Percentiles rank a stretch among this genome's conserved stretches.
Conservation (phyloP, 2,329 filamentous ascomycete species). For the Microcyclospora tardicrescens region DNA sequence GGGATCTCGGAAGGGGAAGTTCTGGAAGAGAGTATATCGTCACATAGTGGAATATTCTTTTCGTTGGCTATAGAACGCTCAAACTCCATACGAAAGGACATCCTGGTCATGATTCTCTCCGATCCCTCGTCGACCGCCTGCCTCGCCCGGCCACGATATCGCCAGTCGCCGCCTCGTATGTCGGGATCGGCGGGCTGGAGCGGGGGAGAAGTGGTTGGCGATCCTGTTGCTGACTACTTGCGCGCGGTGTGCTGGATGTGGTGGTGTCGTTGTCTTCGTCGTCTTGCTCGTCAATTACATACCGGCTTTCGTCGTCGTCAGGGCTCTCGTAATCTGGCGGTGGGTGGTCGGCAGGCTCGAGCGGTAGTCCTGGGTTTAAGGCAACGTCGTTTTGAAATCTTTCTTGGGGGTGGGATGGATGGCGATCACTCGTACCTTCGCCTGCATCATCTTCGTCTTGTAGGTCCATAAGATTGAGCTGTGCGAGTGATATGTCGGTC, state of each 20-base stretch:
- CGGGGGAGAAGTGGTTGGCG: constrained; percentile 7
- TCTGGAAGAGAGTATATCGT: too few relatives aligned
- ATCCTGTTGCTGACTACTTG: constrained; percentile 10
- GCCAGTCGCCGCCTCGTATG: constrained; percentile 61
- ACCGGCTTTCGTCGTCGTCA: constrained; percentile 1
- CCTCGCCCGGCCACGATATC: constrained; percentile 16
- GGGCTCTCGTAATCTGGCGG: constrained; percentile 40
- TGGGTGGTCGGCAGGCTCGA: constrained; percentile 22
- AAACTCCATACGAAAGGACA: too few relatives aligned
- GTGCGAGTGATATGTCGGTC: constrained; percentile 89
- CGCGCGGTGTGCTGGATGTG: constrained; percentile 16
- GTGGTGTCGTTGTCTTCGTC: constrained; percentile 2
- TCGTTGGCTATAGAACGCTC: too few relatives aligned
- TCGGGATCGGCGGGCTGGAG: constrained; percentile 57
- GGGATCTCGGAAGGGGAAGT: too few relatives aligned
- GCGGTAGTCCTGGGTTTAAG: constrained; percentile 15
- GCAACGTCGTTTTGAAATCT: constrained; percentile 1
- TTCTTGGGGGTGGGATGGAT: constrained; percentile 5
- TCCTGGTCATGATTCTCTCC: too few relatives aligned
- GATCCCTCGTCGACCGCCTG: constrained; percentile 12
- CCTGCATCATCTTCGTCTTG: constrained; percentile 46
- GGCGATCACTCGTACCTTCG: constrained; percentile 52
- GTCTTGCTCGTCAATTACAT: constrained; percentile 3
- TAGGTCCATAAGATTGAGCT: constrained; percentile 56
- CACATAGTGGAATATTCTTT: too few relatives aligned